A percentile compares a stretch with the other conserved stretches of the same genome.
These are phyloP conservation scores for Aphanomyces stellatus DNA, from an alignment of 352 stramenopile species.

Conservation along the genomic window DNA sequence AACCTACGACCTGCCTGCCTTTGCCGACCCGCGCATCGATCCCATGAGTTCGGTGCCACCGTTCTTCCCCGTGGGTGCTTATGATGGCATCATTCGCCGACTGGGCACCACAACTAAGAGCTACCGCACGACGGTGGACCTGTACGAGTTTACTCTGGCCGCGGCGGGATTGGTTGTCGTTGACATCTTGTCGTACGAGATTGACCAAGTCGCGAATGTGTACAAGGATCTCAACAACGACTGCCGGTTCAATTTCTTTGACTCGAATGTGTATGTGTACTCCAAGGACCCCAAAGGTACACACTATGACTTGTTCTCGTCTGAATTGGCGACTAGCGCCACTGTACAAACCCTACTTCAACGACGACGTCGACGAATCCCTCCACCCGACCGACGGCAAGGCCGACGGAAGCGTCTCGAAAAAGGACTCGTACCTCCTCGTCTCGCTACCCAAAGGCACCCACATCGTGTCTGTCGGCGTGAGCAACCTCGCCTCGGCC, in stretches of 20 bases:
- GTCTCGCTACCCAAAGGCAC: not conserved
- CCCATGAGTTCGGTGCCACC: conserved; percentile 20
- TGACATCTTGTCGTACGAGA: conserved; percentile 52
- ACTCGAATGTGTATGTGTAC: conserved; percentile 55
- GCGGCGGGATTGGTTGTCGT: conserved; percentile 38
- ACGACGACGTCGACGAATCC: conserved; percentile 29
- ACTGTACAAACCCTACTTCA: conserved; percentile 26
- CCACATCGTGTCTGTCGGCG: conserved; percentile 2
- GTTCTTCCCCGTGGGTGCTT: conserved; percentile 26
- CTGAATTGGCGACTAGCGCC: not conserved
- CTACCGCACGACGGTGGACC: conserved; percentile 31
- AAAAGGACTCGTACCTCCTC: conserved; percentile 22
- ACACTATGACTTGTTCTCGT: not conserved
- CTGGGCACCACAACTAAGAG: not conserved
- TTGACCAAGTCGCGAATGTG: conserved; percentile 34
- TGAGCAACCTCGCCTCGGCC: not conserved
- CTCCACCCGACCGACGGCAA: conserved; percentile 20
- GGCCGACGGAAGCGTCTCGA: conserved; percentile 22
- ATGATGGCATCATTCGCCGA: conserved; percentile 26
- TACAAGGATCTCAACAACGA: conserved; percentile 59
- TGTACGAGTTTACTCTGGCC: conserved; percentile 36
- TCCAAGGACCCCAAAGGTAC: conserved; percentile 21
- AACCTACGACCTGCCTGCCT: conserved; percentile 34
- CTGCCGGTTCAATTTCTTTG: conserved; percentile 46
- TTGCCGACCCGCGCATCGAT: conserved; percentile 23